A percentile compares a stretch with the other conserved stretches of the same genome.
Conservation (phyloP, 331 rosid species). For the Phaseolus coccineus region DNA sequence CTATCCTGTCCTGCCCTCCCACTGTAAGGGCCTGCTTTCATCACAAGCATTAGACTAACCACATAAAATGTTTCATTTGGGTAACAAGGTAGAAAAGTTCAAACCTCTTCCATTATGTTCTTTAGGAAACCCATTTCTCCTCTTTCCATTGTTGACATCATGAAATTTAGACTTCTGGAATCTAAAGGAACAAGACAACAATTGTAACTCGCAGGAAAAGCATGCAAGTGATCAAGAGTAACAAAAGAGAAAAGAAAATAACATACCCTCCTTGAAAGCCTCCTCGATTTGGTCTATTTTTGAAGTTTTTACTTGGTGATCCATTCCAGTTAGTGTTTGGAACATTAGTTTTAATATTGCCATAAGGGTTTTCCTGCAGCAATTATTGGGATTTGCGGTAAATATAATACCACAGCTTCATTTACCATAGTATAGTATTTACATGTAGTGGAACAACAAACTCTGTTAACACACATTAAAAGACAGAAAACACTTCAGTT, state of each 20-base stretch:
- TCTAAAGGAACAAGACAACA: slow-evolving; percentile 54
- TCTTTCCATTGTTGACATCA: slow-evolving; percentile 59
- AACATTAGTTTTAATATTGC: slow-evolving; percentile 47
- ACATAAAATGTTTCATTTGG: slow-evolving; percentile 17
- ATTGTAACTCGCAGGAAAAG: slow-evolving; percentile 39
- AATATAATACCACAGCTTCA: slow-evolving; percentile 16
- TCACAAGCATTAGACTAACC: slow-evolving; percentile 39
- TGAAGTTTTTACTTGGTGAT: slow-evolving; percentile 56
- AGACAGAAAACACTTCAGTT: slow-evolving; percentile 8
- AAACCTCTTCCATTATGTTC: slow-evolving; percentile 67
- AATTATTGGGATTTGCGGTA: slow-evolving; percentile 26
- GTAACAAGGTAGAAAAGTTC: slow-evolving; percentile 43
- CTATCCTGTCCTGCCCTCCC: slow-evolving; percentile 55
- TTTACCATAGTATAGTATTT: neutral
- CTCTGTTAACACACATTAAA: neutral
- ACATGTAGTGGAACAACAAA: slow-evolving; percentile 16
- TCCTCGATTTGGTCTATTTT: slow-evolving; percentile 62
- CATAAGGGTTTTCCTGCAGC: slow-evolving; percentile 61
- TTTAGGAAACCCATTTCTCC: slow-evolving; percentile 50
- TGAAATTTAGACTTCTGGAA: slow-evolving; percentile 72
- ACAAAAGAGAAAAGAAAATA: slow-evolving; percentile 10
- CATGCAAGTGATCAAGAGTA: slow-evolving; percentile 23
- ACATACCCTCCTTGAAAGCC: slow-evolving; percentile 61
- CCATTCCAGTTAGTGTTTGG: slow-evolving; percentile 64
- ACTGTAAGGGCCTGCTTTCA: slow-evolving; percentile 59